phyloP scores from a whole-genome alignment of 331 rosid species.

The Phaseolus coccineus region DNA sequence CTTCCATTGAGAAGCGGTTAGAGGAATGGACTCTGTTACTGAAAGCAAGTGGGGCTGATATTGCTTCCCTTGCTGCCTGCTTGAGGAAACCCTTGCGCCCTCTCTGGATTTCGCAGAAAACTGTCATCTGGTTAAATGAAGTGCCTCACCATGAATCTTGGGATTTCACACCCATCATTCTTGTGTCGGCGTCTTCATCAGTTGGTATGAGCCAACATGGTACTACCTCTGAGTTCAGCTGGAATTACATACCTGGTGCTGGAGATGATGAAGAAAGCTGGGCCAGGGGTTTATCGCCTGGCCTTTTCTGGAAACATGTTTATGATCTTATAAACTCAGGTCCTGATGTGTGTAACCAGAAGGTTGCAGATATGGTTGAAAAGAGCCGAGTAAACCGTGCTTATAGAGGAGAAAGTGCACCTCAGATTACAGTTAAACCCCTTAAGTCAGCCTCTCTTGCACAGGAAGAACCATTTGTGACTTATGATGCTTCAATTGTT shows the following conservation, averaged over 20 bases:
- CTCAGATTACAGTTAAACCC: conserved; percentile 68
- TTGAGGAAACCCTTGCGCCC: conserved; percentile 88
- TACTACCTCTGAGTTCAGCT: conserved; percentile 82
- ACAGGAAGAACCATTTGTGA: conserved; percentile 42
- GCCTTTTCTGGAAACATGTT: conserved; percentile 79
- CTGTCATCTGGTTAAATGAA: conserved; percentile 91
- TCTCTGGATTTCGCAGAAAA: conserved; percentile 89
- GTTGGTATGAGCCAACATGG: conserved; percentile 57
- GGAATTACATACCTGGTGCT: conserved; percentile 92
- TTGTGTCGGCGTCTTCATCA: conserved; percentile 75
- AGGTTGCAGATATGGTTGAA: conserved; percentile 81
- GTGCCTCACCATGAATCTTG: conserved; percentile 93
- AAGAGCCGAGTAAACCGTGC: conserved; percentile 72
- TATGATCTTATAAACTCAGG: conserved; percentile 76
- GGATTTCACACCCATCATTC: conserved; percentile 96
- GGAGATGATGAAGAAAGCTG: conserved; percentile 98
- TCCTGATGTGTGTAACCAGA: conserved; percentile 80
- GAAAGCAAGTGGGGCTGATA: conserved; percentile 80
- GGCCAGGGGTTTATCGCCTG: conserved; percentile 85
- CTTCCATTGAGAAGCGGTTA: conserved; percentile 68
- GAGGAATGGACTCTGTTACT: conserved; percentile 80
- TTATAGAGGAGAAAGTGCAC: conserved; percentile 76
- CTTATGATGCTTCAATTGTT: conserved; percentile 46
- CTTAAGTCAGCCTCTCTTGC: conserved; percentile 51
- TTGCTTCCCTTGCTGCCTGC: conserved; percentile 67